Evolutionary conservation across 352 stramenopile genomes (phyloP).

Genomic region (Phytophthora chlamydospora): DNA sequence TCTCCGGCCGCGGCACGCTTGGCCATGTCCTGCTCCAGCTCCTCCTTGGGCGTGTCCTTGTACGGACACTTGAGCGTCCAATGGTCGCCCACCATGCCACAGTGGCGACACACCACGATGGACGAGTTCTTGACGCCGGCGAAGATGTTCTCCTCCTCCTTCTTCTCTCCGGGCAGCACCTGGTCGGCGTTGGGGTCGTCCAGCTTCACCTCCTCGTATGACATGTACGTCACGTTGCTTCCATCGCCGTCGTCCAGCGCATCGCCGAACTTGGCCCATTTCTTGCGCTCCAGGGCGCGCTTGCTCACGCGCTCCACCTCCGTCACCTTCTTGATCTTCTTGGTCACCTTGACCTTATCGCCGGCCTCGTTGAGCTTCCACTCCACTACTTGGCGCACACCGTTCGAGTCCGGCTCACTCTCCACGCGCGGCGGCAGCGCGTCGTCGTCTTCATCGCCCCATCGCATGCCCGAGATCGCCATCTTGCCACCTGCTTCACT

Average conservation of each 20-base stretch:
- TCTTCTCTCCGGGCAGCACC: constrained; percentile 87
- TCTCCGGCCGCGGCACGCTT: constrained; percentile 56
- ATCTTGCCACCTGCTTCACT: constrained; percentile 31
- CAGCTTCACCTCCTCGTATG: constrained; percentile 80
- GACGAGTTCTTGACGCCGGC: constrained; percentile 88
- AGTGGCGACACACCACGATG: constrained; percentile 90
- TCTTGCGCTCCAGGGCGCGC: constrained; percentile 80
- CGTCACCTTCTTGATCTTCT: constrained; percentile 89
- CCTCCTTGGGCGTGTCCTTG: constrained; percentile 86
- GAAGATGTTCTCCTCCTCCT: constrained; percentile 90
- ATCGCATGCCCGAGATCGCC: constrained; percentile 77
- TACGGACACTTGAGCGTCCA: constrained; percentile 93
- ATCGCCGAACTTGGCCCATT: constrained; percentile 87
- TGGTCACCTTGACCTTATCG: constrained; percentile 93
- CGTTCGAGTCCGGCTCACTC: constrained; percentile 80
- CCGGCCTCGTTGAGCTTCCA: constrained; percentile 90
- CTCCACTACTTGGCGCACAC: constrained; percentile 87
- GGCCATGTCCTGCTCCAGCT: constrained; percentile 74
- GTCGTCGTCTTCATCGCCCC: constrained; percentile 79
- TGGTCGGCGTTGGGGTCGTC: constrained; percentile 90
- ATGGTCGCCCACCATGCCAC: constrained; percentile 90
- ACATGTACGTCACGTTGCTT: constrained; percentile 89
- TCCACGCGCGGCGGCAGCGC: constrained; percentile 82
- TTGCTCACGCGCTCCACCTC: constrained; percentile 87
- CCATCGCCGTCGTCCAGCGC: constrained; percentile 72